Conservation (phyloP, 176 grass and related monocot genomes). For the Alloteropsis semialata region DNA sequence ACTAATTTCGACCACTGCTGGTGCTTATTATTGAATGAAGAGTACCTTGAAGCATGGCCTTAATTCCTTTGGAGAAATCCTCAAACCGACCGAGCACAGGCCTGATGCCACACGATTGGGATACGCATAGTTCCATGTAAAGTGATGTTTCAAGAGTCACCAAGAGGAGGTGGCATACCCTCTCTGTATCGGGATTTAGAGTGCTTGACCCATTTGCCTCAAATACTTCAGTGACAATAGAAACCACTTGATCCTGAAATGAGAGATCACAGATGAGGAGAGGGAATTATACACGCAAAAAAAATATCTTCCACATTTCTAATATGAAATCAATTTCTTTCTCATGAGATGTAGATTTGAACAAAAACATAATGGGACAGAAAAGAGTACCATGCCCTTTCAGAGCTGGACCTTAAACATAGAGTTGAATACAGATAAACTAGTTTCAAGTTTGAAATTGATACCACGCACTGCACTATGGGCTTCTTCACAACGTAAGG, state of each 20-base stretch:
- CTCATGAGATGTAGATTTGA: conserved; percentile 14
- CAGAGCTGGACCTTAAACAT: neutral
- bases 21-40: neutral
- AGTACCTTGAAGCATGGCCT: conserved; percentile 69
- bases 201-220: conserved; percentile 45
- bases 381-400: neutral
- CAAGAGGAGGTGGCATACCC: conserved; percentile 58
- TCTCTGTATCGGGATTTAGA: conserved; percentile 41
- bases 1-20: neutral
- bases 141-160: conserved; percentile 76
- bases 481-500: neutral
- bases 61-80: conserved; percentile 85
- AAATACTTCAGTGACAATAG: conserved; percentile 67
- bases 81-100: conserved; percentile 78
- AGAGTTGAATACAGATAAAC: neutral
- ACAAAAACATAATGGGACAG: neutral
- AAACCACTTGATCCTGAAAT: conserved; percentile 91
- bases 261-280: neutral
- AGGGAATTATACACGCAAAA: neutral
- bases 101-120: conserved; percentile 77
- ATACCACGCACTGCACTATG: neutral
- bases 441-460: neutral
- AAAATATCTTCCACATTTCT: neutral
- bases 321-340: neutral
- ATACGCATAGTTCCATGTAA: conserved; percentile 81